Percentiles rank a stretch among this genome's conserved stretches.
phyloP scores from a whole-genome alignment of 2,329 filamentous ascomycete genomes.

The Emericellopsis cladophorae region DNA sequence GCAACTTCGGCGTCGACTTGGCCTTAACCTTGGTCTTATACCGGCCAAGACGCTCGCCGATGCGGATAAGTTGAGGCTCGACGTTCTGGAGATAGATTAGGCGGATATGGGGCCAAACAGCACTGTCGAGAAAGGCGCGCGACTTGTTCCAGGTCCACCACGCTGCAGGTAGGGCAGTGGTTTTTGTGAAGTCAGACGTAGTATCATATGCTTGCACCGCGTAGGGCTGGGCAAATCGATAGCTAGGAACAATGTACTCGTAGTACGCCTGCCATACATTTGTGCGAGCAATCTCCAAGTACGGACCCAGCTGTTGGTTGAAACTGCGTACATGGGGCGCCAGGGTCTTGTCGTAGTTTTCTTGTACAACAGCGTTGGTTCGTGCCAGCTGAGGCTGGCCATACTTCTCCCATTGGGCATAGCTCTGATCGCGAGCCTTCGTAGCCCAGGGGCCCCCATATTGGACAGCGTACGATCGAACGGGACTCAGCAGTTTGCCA shows the following conservation, averaged over 20 bases:
- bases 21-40: conserved; percentile 36
- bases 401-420: conserved; percentile 65
- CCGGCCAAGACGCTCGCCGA: conserved; percentile 75
- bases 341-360: conserved; percentile 57
- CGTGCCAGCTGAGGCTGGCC: conserved; percentile 62
- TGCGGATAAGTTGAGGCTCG: conserved; percentile 86
- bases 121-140: conserved; percentile 58
- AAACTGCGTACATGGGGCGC: conserved; percentile 61
- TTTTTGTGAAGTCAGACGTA: conserved; percentile 52
- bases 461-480: conserved; percentile 50
- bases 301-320: conserved; percentile 49
- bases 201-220: conserved; percentile 53
- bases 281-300: conserved; percentile 53
- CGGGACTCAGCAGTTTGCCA: conserved; percentile 55
- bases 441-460: conserved; percentile 65
- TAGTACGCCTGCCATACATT: conserved; percentile 58
- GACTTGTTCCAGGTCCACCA: conserved; percentile 59
- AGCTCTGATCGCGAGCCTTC: conserved; percentile 52
- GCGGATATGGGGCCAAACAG: conserved; percentile 70
- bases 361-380: conserved; percentile 46
- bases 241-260: conserved; percentile 62
- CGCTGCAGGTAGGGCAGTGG: conserved; percentile 60
- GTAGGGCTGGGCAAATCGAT: conserved; percentile 63
- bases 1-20: conserved; percentile 5
- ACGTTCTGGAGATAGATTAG: conserved; percentile 83